Conservation (phyloP, 495 filamentous ascomycete species). For the Penicillium coprophilum region DNA sequence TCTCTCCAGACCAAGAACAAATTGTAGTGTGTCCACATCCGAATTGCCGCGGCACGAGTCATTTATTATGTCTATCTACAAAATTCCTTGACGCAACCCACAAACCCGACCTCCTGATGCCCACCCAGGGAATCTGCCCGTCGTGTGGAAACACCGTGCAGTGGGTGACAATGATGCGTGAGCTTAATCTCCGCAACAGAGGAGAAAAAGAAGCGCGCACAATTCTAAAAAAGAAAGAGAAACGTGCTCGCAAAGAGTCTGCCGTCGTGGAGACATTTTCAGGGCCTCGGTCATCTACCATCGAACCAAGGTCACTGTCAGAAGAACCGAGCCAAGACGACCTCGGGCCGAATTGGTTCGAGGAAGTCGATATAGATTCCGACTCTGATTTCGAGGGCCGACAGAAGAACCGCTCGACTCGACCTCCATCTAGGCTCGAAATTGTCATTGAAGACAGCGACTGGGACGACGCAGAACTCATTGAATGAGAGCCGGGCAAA, state of each 20-base stretch:
- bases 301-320: constrained; percentile 3
- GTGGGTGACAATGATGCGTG: constrained; percentile 81
- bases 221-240: constrained; percentile 58
- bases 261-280: background rate
- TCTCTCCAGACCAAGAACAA: constrained; percentile 50
- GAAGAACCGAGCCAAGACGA: constrained; percentile 31
- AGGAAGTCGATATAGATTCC: constrained; percentile 36
- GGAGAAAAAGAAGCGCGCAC: constrained; percentile 64
- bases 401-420: constrained; percentile 15
- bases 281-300: background rate
- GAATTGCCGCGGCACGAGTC: constrained; percentile 64
- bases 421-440: constrained; percentile 28
- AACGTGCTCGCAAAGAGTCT: constrained; percentile 21
- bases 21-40: constrained; percentile 69
- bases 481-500: constrained; percentile 38
- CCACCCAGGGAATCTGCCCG: constrained; percentile 71
- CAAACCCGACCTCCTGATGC: constrained; percentile 55
- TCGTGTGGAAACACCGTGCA: constrained; percentile 58
- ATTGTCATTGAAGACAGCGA: constrained; percentile 65
- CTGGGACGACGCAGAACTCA: constrained; percentile 49
- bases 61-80: constrained; percentile 74
- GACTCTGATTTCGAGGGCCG: constrained; percentile 28
- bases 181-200: constrained; percentile 68
- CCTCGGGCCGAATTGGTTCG: constrained; percentile 40
- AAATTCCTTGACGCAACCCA: constrained; percentile 54